phyloP scores from a whole-genome alignment of 441 rosid species.

The Viola pubescens region DNA sequence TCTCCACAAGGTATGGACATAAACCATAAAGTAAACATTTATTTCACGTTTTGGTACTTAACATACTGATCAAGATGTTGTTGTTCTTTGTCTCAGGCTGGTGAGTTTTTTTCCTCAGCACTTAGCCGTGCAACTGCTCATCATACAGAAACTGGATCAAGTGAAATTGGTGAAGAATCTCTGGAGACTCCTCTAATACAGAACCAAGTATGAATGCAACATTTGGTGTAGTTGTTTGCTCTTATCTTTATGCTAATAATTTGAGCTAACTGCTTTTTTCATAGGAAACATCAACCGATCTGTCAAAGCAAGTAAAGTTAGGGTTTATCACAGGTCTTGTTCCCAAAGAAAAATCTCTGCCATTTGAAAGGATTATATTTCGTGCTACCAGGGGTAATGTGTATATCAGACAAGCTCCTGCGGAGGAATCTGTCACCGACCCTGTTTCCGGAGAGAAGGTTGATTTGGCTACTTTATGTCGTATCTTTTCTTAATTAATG shows the following conservation, averaged over 20 bases:
- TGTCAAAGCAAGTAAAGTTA: conserved; percentile 80
- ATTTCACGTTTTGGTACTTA: too few species aligned
- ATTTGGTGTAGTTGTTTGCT: conserved; percentile 1
- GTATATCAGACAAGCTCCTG: conserved; percentile 49
- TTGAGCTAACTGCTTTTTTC: conserved; percentile 13
- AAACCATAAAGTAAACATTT: too few species aligned
- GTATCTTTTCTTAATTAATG: background rate
- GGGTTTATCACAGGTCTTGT: conserved; percentile 82
- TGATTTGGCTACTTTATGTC: conserved; percentile 7
- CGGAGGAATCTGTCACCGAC: conserved; percentile 73
- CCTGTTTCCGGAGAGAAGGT: conserved; percentile 89
- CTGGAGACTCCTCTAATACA: conserved; percentile 66
- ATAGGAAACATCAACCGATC: conserved; percentile 58
- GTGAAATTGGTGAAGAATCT: conserved; percentile 48
- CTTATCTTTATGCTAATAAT: conserved; percentile 11
- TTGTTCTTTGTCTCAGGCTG: conserved; percentile 43
- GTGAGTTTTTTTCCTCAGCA: conserved; percentile 66
- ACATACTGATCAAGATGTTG: background rate
- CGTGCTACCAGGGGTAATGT: conserved; percentile 99
- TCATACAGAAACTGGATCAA: conserved; percentile 61
- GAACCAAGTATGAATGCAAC: conserved; percentile 40
- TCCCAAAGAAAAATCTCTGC: conserved; percentile 72
- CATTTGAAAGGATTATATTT: conserved; percentile 86
- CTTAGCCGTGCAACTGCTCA: conserved; percentile 53
- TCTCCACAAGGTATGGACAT: conserved; percentile 58